These are phyloP conservation scores for Chrysosporium queenslandicum DNA, from an alignment of 2,329 filamentous ascomycete species.

Conservation along the genomic window DNA sequence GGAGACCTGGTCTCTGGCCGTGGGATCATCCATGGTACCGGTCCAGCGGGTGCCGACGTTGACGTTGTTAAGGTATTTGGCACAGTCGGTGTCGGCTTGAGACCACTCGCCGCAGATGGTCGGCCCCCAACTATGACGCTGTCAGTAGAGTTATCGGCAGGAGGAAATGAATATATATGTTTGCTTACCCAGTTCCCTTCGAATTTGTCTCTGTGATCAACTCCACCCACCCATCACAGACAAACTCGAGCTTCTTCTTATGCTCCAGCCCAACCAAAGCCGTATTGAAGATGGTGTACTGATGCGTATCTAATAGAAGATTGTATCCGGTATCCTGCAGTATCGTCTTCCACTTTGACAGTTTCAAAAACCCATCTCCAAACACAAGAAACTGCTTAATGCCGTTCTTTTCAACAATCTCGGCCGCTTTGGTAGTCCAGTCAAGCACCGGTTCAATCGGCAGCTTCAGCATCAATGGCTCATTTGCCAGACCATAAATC, in stretches of 20 bases:
- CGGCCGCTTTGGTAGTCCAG: constrained; percentile 69
- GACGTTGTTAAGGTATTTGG: constrained; percentile 77
- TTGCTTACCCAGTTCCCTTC: constrained; percentile 52
- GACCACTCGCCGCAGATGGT: constrained; percentile 96
- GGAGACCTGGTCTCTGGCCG: constrained; percentile 46
- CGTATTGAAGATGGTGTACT: constrained; percentile 96
- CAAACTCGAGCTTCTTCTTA: constrained; percentile 72
- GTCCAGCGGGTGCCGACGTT: constrained; percentile 83
- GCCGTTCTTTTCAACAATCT: constrained; percentile 65
- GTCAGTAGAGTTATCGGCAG: neutral
- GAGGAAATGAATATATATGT: neutral
- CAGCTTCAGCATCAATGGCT: constrained; percentile 75
- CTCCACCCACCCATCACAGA: constrained; percentile 68
- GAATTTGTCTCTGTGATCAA: constrained; percentile 66
- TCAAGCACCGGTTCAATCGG: constrained; percentile 55
- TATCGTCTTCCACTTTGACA: constrained; percentile 80
- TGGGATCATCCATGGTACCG: constrained; percentile 59
- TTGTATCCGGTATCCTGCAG: constrained; percentile 57
- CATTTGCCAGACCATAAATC: constrained; percentile 91
- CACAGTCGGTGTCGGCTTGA: constrained; percentile 94
- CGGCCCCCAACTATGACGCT: constrained; percentile 57
- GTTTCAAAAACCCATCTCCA: constrained; percentile 88
- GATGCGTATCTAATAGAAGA: constrained; percentile 88
- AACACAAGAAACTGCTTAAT: constrained; percentile 66
- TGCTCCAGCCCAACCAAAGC: constrained; percentile 75